Percentiles rank a stretch among this genome's conserved stretches.
These are phyloP conservation scores for Pythium guiyangense DNA, from an alignment of 352 stramenopile species.

Conservation along the genomic window DNA sequence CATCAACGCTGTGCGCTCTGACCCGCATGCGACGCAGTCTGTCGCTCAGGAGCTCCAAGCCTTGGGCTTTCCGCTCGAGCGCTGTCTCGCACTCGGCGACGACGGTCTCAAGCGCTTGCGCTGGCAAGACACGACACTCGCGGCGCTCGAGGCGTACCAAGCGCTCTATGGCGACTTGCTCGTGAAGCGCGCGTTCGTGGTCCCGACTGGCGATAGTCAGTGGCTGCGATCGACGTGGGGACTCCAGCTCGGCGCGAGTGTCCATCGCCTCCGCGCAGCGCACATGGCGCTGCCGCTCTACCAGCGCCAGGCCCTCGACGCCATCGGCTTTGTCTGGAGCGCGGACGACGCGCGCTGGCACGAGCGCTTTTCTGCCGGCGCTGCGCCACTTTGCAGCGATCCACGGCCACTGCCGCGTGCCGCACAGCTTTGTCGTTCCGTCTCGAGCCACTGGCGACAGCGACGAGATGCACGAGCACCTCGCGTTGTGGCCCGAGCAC, in stretches of 20 bases:
- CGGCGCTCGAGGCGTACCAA: conserved; percentile 4
- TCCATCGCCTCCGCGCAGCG: not conserved
- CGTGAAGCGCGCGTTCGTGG: conserved; percentile 1
- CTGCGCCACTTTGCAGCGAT: conserved; percentile 6
- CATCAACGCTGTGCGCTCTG: not conserved
- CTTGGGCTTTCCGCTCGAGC: not conserved
- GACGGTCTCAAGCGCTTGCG: not conserved
- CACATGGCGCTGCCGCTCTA: not conserved
- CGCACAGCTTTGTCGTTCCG: not conserved
- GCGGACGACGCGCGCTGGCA: not conserved
- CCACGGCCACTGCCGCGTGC: not conserved
- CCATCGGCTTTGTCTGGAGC: conserved; percentile 7
- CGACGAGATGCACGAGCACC: no score
- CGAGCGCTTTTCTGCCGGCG: not conserved
- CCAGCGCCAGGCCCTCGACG: conserved; percentile 1
- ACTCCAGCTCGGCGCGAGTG: not conserved
- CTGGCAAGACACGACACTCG: not conserved
- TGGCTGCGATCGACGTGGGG: conserved; percentile 4
- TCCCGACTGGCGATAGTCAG: not conserved
- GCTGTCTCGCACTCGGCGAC: not conserved
- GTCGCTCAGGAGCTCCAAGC: not conserved
- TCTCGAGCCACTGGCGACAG: no score
- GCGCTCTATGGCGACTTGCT: not conserved
- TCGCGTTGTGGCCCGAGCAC: no score
- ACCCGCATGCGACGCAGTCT: not conserved